These are phyloP conservation scores for Lactarius hatsudake DNA, from an alignment of 768 basidiomycete genomes.

Conservation along the genomic window DNA sequence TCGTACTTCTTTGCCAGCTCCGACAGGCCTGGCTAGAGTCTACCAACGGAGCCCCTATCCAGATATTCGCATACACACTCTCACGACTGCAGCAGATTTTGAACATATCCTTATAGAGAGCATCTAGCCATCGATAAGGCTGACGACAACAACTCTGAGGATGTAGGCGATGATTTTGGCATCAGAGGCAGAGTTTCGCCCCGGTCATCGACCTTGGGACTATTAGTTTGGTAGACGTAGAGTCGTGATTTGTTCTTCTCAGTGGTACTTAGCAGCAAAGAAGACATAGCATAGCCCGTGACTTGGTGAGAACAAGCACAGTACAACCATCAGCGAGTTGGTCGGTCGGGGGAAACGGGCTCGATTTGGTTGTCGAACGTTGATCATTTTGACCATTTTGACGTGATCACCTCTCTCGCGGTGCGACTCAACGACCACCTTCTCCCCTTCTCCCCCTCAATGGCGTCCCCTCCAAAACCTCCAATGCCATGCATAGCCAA, in stretches of 20 bases:
- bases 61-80: neutral
- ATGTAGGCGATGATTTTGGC: neutral
- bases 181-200: neutral
- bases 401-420: slow-evolving; percentile 1
- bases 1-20: neutral
- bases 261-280: neutral
- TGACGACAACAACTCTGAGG: neutral
- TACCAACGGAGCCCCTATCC: neutral
- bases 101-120: neutral
- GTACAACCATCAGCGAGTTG: neutral
- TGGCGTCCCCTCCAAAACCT: slow-evolving; percentile 23
- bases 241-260: neutral
- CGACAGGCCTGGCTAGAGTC: neutral
- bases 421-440: slow-evolving; percentile 1
- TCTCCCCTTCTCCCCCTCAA: neutral
- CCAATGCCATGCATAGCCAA: slow-evolving; percentile 27
- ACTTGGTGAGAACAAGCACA: neutral
- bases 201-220: neutral
- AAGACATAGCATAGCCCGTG: neutral
- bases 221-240: neutral
- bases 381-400: neutral
- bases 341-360: neutral
- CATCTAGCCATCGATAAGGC: slow-evolving; percentile 7
- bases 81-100: neutral
- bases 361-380: neutral